phyloP scores from a whole-genome alignment of 345 rosid species.

The Lagerstroemia speciosa region DNA sequence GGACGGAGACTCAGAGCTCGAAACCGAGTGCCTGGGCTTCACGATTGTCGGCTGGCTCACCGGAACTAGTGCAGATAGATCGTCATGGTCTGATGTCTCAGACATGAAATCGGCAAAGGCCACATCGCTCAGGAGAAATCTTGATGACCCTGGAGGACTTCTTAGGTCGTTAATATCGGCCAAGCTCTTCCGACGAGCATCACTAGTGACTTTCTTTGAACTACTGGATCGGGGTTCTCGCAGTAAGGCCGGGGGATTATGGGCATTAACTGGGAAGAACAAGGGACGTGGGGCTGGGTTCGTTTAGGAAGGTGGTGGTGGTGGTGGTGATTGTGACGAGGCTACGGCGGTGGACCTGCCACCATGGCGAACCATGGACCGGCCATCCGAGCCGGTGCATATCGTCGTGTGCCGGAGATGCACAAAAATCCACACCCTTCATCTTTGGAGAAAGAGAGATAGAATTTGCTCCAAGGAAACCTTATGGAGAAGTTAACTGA shows the following conservation, averaged over 20 bases:
- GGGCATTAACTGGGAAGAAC: constrained; percentile 37
- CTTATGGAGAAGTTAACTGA: neutral
- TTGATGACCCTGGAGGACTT: constrained; percentile 35
- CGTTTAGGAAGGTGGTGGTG: neutral
- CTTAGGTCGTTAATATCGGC: constrained; percentile 38
- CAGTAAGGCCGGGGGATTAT: constrained; percentile 25
- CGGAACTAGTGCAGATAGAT: constrained; percentile 26
- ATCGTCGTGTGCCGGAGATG: constrained; percentile 76
- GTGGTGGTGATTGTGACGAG: neutral
- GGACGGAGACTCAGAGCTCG: constrained; percentile 12
- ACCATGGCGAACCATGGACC: constrained; percentile 36
- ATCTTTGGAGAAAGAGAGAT: constrained; percentile 17
- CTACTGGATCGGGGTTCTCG: constrained; percentile 20
- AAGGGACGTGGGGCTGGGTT: constrained; percentile 31
- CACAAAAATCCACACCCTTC: constrained; percentile 67
- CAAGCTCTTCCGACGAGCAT: constrained; percentile 52
- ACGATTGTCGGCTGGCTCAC: constrained; percentile 1
- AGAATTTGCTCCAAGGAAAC: neutral
- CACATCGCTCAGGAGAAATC: constrained; percentile 54
- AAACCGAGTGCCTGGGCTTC: constrained; percentile 15
- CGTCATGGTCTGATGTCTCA: constrained; percentile 22
- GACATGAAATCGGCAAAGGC: constrained; percentile 36
- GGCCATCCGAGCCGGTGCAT: constrained; percentile 38
- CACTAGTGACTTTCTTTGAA: constrained; percentile 7
- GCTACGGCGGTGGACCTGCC: constrained; percentile 21